Percentiles rank a stretch among this genome's conserved stretches.
phyloP scores from a whole-genome alignment of 164 flowering plant genomes.

The Magnolia sinica region DNA sequence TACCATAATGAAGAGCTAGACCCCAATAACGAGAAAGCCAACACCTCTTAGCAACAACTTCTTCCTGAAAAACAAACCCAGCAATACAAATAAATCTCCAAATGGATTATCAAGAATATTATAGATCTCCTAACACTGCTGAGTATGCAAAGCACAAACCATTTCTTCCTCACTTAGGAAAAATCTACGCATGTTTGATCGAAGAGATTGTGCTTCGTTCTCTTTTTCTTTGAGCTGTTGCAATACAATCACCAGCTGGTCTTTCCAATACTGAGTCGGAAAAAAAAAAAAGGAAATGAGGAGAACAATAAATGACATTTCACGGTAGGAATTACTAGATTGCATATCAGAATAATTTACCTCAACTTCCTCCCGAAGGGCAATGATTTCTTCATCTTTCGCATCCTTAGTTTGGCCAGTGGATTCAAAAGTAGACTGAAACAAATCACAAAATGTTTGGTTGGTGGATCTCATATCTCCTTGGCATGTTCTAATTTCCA shows the following conservation, averaged over 20 bases:
- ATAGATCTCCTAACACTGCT: neutral
- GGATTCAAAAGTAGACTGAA: slow-evolving; percentile 85
- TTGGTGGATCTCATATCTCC: neutral
- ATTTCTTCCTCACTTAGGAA: slow-evolving; percentile 91
- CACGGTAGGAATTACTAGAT: slow-evolving; percentile 8
- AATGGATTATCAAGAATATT: slow-evolving; percentile 1
- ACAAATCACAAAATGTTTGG: neutral
- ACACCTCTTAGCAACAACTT: slow-evolving; percentile 97
- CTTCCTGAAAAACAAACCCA: slow-evolving; percentile 61
- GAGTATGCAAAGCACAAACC: slow-evolving; percentile 38
- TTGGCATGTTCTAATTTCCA: neutral
- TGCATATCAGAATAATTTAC: slow-evolving; percentile 28
- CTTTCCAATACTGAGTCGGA: slow-evolving; percentile 57
- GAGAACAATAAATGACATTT: neutral
- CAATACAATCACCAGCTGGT: slow-evolving; percentile 48
- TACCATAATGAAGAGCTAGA: slow-evolving; percentile 90
- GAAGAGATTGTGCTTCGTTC: slow-evolving; percentile 84
- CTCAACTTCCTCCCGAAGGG: slow-evolving; percentile 68
- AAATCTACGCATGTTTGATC: slow-evolving; percentile 88
- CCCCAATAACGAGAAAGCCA: slow-evolving; percentile 99
- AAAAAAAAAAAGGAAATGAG: neutral
- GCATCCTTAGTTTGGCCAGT: slow-evolving; percentile 71
- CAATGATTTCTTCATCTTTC: slow-evolving; percentile 61
- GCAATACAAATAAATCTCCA: slow-evolving; percentile 5
- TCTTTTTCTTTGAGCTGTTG: slow-evolving; percentile 83